Evolutionary conservation across 768 basidiomycete species (phyloP), one percentile per base, ranked within the genome.

Genomic region (Boletus eberwhitei): DNA sequence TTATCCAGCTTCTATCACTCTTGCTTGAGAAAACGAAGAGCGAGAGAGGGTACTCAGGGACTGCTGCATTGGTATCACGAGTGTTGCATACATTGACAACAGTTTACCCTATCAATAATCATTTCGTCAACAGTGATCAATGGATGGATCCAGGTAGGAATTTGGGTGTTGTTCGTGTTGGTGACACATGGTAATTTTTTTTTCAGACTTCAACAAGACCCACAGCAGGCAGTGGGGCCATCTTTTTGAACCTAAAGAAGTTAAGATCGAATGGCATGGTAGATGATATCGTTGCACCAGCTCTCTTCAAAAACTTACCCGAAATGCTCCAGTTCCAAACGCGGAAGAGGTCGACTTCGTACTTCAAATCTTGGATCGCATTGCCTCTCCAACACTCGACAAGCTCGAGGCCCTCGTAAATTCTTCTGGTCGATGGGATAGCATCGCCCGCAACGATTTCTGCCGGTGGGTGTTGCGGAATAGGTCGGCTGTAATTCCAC

Each of bases 211-310:
- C 62, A 77, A 86, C 62, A 75, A 73, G 39, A 75, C 78, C 43
- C 86, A 89, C 59, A 83, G 80, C 55, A 71, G 75, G 12, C 79
- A 82, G 42, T 97, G 95, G 95, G 95, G 94, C 8, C 81, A 79
- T 46, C 72, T 90, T 31, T 91, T 87, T 70, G 83, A 88, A 52
- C 74, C 87, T 5, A 77, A 86, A 62, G 90, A 97, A 52, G 86
- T 94, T 47, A 79, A 83, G 52, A 80, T 94, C 35, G 85, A 91
- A 54, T 98, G 95, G 95, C 94, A 96, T 67, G 82, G 88, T 88
- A 63, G 62, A 24, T 35, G 40, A 38, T 6, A 50, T 47, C 8
- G 38, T 22, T 34, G 35, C 22, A 24, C 4, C 2, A n/a, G n/a
- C n/a, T n/a, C 32, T 19, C 48, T 55, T 55, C 39, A 57, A 49